Conservation (phyloP, 805 yeast genomes). For the Ogataea populi-albae region DNA sequence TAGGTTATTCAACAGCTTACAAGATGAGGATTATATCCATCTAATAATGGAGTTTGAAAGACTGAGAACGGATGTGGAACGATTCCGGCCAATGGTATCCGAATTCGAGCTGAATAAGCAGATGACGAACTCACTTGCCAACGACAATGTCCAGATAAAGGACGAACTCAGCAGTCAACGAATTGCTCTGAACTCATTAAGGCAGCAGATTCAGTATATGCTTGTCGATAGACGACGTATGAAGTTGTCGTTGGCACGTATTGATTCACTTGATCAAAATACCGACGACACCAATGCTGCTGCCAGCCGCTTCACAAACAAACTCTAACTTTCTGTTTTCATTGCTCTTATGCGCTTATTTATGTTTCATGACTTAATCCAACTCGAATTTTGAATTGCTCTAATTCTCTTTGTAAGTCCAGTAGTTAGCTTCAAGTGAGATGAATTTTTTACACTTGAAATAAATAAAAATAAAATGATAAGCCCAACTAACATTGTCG, state of each 20-base stretch:
- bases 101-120: slow-evolving; percentile 28
- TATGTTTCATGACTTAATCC: too few relatives aligned
- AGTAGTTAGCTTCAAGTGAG: too few relatives aligned
- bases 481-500: too few relatives aligned
- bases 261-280: slow-evolving; percentile 1
- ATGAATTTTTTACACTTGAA: too few relatives aligned
- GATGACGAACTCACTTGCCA: slow-evolving; percentile 21
- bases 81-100: slow-evolving; percentile 20
- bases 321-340: too few relatives aligned
- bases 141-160: slow-evolving; percentile 33
- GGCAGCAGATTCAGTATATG: slow-evolving; percentile 52
- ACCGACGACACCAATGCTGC: slow-evolving; percentile 2
- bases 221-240: slow-evolving; percentile 40
- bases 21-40: slow-evolving; percentile 27
- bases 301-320: slow-evolving; percentile 15
- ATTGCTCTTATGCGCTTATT: too few relatives aligned
- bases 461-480: too few relatives aligned
- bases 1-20: slow-evolving; percentile 14
- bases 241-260: slow-evolving; percentile 10
- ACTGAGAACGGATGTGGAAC: slow-evolving; percentile 41
- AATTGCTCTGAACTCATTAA: slow-evolving; percentile 40
- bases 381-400: too few relatives aligned
- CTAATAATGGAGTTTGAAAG: slow-evolving; percentile 43
- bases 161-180: slow-evolving; percentile 49
- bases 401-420: too few relatives aligned